Evolutionary conservation across 2,329 filamentous ascomycete species (phyloP).

Genomic region (Exophiala sp.): DNA sequence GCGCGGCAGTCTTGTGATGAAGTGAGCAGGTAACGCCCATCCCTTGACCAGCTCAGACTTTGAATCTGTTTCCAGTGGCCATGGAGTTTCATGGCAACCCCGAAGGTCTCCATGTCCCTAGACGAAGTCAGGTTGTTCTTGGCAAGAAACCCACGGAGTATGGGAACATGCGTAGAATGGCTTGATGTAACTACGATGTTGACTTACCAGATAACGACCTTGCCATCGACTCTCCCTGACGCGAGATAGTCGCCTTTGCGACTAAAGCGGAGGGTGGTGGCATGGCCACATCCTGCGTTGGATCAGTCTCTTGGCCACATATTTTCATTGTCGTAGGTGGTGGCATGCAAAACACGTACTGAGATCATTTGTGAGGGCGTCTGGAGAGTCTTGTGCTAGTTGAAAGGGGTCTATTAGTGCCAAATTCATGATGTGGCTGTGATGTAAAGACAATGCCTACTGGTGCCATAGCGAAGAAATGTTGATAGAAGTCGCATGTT

Average conservation of each 20-base stretch:
- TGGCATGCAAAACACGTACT: conserved; percentile 50
- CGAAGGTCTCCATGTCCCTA: conserved; percentile 88
- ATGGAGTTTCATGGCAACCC: conserved; percentile 86
- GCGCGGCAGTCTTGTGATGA: conserved; percentile 96
- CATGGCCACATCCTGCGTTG: conserved; percentile 56
- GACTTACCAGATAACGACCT: conserved; percentile 69
- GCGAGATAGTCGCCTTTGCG: conserved; percentile 92
- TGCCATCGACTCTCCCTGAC: conserved; percentile 87
- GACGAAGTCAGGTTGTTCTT: background rate
- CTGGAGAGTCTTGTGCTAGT: conserved; percentile 78
- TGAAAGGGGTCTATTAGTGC: conserved; percentile 69
- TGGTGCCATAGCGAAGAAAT: background rate
- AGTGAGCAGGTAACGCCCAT: conserved; percentile 85
- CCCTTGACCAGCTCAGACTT: conserved; percentile 89
- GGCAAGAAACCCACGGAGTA: background rate
- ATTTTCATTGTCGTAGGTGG: background rate
- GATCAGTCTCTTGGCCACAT: background rate
- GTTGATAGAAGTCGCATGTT: conserved; percentile 1
- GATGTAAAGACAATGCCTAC: background rate
- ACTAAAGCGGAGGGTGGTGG: conserved; percentile 77
- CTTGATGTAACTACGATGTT: background rate
- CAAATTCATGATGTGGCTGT: conserved; percentile 58
- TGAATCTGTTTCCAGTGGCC: conserved; percentile 93
- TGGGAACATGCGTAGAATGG: background rate
- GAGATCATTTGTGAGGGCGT: conserved; percentile 82